Evolutionary conservation across 371 early-diverging fungal species (phyloP).

Genomic region (Paramicrosporidium saccamoebae): DNA sequence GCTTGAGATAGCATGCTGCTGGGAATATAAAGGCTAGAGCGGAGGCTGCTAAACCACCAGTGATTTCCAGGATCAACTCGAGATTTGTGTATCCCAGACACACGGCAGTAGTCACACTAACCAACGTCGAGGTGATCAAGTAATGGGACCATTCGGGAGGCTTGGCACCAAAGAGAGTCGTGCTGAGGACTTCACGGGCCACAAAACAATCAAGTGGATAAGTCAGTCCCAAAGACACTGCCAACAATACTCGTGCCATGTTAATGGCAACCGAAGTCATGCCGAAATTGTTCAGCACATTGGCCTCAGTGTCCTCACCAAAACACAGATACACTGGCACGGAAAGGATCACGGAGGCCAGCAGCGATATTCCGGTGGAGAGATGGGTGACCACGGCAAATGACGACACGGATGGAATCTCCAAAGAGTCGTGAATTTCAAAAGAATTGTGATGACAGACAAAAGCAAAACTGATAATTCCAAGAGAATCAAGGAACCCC

Average conservation of each 20-base stretch:
- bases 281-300: constrained; percentile 41
- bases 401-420: constrained; percentile 28
- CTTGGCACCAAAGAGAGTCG: background rate
- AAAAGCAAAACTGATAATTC: constrained; percentile 50
- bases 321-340: constrained; percentile 23
- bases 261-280: constrained; percentile 26
- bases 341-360: constrained; percentile 23
- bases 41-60: constrained; percentile 37
- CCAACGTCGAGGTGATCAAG: constrained; percentile 18
- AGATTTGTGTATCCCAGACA: constrained; percentile 26
- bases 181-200: constrained; percentile 21
- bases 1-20: constrained; percentile 20
- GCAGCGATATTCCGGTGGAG: constrained; percentile 20
- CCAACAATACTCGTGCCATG: constrained; percentile 36
- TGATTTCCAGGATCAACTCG: constrained; percentile 33
- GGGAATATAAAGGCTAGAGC: constrained; percentile 42
- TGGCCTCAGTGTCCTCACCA: constrained; percentile 32
- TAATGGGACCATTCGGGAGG: background rate
- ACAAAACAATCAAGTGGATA: constrained; percentile 36
- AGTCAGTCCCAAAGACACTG: constrained; percentile 46
- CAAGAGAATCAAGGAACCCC: constrained; percentile 30
- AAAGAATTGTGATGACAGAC: constrained; percentile 57
- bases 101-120: constrained; percentile 12
- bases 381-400: constrained; percentile 30
- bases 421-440: constrained; percentile 30